Conservation (phyloP, 352 stramenopile genomes). For the Pythium myriotylum region DNA sequence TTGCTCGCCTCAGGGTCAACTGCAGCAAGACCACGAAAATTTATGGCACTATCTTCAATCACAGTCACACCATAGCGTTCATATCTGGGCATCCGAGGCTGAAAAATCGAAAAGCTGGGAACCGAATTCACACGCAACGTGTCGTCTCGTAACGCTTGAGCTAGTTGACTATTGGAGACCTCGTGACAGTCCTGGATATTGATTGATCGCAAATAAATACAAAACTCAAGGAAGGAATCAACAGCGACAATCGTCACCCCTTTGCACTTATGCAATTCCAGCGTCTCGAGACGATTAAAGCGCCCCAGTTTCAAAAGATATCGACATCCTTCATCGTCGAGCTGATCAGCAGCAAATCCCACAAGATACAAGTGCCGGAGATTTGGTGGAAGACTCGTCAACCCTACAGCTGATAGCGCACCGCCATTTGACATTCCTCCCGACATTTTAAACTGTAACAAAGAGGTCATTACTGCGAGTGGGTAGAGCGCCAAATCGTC, state of each 20-base stretch:
- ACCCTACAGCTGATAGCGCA: conserved; percentile 34
- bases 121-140: conserved; percentile 1
- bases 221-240: conserved; percentile 35
- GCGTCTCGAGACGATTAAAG: conserved; percentile 39
- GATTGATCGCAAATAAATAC: conserved; percentile 45
- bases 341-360: conserved; percentile 21
- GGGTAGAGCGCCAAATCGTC: conserved; percentile 71
- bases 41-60: conserved; percentile 42
- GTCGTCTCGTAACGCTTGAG: conserved; percentile 30
- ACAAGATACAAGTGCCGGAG: conserved; percentile 44
- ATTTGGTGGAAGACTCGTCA: conserved; percentile 47
- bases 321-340: conserved; percentile 41
- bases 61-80: conserved; percentile 51
- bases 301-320: conserved; percentile 27
- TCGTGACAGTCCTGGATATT: conserved; percentile 49
- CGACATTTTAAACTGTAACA: conserved; percentile 52
- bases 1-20: conserved; percentile 36
- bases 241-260: conserved; percentile 36
- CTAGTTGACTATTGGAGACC: conserved; percentile 34
- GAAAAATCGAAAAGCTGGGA: too few species aligned
- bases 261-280: conserved; percentile 43
- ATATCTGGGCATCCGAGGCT: conserved; percentile 6
- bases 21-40: conserved; percentile 51
- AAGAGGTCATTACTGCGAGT: conserved; percentile 57
- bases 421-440: conserved; percentile 23